Conservation (phyloP, 345 rosid species). For the Moricandia arvensis region DNA sequence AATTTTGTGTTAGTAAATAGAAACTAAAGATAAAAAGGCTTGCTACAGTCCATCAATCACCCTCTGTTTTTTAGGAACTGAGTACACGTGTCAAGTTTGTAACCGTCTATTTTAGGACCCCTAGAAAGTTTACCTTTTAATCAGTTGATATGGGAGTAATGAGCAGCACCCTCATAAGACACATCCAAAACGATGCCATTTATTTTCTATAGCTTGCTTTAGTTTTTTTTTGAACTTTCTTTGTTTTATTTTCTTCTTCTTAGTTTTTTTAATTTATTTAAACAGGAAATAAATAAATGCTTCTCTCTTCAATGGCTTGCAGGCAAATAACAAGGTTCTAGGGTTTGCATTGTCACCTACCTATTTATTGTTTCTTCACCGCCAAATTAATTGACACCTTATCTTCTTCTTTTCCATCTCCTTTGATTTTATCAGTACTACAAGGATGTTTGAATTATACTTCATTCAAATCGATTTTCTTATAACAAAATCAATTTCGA, state of each 20-base stretch:
- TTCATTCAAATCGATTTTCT: neutral
- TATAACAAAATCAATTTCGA: neutral
- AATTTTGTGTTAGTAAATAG: no score
- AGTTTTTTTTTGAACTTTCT: neutral
- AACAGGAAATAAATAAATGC: neutral
- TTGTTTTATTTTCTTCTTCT: neutral
- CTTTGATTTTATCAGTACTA: neutral
- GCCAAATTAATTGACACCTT: conserved; percentile 34
- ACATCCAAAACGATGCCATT: conserved; percentile 8
- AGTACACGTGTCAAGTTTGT: neutral
- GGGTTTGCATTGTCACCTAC: neutral
- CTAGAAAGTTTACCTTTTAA: neutral
- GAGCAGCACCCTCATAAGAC: conserved; percentile 2
- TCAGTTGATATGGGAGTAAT: conserved; percentile 16
- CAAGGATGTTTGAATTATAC: conserved; percentile 12
- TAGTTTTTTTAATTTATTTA: neutral
- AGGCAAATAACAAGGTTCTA: neutral
- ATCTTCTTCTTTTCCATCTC: conserved; percentile 17
- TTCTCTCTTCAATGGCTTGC: conserved; percentile 20
- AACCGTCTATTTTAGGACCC: neutral
- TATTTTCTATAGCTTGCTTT: neutral
- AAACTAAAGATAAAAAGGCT: no score
- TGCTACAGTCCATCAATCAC: no score
- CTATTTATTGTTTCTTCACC: conserved; percentile 17
- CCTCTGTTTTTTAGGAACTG: neutral